These are phyloP conservation scores for Ophiosphaerella herpotricha DNA, from an alignment of 2,329 filamentous ascomycete genomes.

Conservation along the genomic window DNA sequence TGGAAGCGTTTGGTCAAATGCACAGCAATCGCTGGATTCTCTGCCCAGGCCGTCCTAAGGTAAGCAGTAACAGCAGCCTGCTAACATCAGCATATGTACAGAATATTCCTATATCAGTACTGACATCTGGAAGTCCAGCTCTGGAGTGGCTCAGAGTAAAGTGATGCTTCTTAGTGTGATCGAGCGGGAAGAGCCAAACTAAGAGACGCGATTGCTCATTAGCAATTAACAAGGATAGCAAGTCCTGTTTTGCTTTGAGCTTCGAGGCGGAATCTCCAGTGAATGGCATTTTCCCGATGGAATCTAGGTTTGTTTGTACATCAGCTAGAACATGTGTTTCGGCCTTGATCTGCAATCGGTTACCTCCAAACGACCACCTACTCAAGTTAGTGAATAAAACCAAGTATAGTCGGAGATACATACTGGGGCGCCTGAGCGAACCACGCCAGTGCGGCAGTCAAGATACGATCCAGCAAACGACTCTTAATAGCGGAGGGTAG, in stretches of 20 bases:
- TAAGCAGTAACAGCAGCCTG: conserved; percentile 65
- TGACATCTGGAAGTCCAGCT: conserved; percentile 48
- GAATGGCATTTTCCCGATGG: conserved; percentile 64
- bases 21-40: conserved; percentile 84
- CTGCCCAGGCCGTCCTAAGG: conserved; percentile 82
- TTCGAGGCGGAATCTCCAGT: conserved; percentile 58
- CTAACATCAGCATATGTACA: conserved; percentile 15
- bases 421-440: conserved; percentile 76
- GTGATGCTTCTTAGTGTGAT: conserved; percentile 62
- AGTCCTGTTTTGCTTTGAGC: conserved; percentile 77
- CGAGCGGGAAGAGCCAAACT: conserved; percentile 88
- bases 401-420: conserved; percentile 10
- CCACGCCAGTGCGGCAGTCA: conserved; percentile 88
- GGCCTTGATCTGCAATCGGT: conserved; percentile 89
- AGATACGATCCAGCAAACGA: conserved; percentile 84
- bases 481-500: conserved; percentile 70
- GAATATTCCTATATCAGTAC: conserved; percentile 3
- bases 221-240: conserved; percentile 79
- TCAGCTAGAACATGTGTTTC: conserved; percentile 83
- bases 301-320: conserved; percentile 69
- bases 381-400: conserved; percentile 14
- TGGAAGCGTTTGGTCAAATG: conserved; percentile 81
- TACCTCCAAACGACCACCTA: conserved; percentile 93
- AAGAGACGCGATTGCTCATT: conserved; percentile 82
- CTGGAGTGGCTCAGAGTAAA: conserved; percentile 51